Evolutionary conservation across 495 filamentous ascomycete species (phyloP), one percentile per base, ranked within the genome.

Genomic region (Aspergillus sparsus): DNA sequence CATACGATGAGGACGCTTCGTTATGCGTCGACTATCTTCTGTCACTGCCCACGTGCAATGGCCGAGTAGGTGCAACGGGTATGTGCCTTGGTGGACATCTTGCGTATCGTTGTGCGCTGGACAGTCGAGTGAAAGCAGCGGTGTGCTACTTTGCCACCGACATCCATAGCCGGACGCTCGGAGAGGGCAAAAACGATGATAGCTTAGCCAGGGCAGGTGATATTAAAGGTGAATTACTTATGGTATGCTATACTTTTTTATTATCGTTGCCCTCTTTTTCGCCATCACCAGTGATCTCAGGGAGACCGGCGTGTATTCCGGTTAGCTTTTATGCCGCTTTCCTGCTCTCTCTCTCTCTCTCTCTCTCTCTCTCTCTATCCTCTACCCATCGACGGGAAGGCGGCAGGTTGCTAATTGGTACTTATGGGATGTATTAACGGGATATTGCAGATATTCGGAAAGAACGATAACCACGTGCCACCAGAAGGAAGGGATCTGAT

Each of bases 41-140:
- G 44, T 81, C 81, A 12, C 81, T 96, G 10, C 77, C 81, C 7
- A 96, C 90, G 18, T 96, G 93, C 72, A 96, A 86, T 63, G 92
- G 93, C 35, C 83, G 84, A 10, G 85, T 98, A 55, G 93, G 93
- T 44, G 78, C 89, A 2, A 96, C 92, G 7, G 93, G 93, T 35
- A 98, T 98, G 93, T 97, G 93, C 72, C 85, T 98, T 4, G 93
- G 93, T 53, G 93, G 93, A 5, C 93, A 98, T 71, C 82, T 97
- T 21, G 88, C 93, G 42, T 89, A 91, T 64, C 85, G 93, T 53
- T 91, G 89, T 66, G 90, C 87, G 55, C 78, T 97, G 51, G 90
- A 97, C 69, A 80, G 80, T 21, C 81, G 92, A 31, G 83, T 97
- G 51, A 83, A 80, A 45, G 90, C 90, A 32, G 82, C 85, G 27